Conservation (phyloP, 2,329 filamentous ascomycete species). For the Xylaria sp. region DNA sequence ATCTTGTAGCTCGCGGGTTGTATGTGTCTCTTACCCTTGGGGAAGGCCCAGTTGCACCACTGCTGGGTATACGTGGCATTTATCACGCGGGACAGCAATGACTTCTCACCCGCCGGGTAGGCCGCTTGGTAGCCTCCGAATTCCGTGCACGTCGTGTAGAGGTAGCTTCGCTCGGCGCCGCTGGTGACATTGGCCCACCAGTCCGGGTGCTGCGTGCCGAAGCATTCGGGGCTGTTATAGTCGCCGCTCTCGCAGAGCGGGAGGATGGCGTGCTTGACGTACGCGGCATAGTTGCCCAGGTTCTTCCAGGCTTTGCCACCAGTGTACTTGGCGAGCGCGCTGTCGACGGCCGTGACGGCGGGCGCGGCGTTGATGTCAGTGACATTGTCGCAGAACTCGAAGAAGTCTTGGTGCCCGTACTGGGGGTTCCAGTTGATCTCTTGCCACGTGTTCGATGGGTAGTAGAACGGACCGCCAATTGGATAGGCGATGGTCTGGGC, state of each 20-base stretch:
- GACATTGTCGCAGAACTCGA: conserved; percentile 62
- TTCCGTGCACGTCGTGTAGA: conserved; percentile 62
- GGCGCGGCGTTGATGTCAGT: conserved; percentile 57
- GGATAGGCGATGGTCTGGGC: conserved; percentile 57
- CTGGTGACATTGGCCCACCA: conserved; percentile 58
- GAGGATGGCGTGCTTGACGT: conserved; percentile 58
- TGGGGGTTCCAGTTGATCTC: conserved; percentile 60
- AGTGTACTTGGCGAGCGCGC: conserved; percentile 58
- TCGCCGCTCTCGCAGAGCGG: conserved; percentile 55
- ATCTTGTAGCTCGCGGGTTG: not conserved
- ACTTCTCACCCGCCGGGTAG: conserved; percentile 52
- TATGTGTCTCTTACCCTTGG: conserved; percentile 48
- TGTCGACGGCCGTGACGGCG: conserved; percentile 57
- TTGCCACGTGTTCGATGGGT: conserved; percentile 63
- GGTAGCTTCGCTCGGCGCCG: conserved; percentile 54
- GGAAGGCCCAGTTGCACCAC: conserved; percentile 65
- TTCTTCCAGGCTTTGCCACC: conserved; percentile 60
- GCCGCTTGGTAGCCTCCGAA: conserved; percentile 60
- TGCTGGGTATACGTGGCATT: conserved; percentile 61
- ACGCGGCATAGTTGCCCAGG: conserved; percentile 61
- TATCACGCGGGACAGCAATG: conserved; percentile 58
- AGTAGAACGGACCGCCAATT: conserved; percentile 52
- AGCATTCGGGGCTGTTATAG: conserved; percentile 56
- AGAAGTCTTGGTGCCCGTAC: conserved; percentile 58
- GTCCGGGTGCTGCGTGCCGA: conserved; percentile 51